Percentiles rank a stretch among this genome's conserved stretches.
Conservation (phyloP, 768 basidiomycete species). For the Termitomyces heimii region DNA sequence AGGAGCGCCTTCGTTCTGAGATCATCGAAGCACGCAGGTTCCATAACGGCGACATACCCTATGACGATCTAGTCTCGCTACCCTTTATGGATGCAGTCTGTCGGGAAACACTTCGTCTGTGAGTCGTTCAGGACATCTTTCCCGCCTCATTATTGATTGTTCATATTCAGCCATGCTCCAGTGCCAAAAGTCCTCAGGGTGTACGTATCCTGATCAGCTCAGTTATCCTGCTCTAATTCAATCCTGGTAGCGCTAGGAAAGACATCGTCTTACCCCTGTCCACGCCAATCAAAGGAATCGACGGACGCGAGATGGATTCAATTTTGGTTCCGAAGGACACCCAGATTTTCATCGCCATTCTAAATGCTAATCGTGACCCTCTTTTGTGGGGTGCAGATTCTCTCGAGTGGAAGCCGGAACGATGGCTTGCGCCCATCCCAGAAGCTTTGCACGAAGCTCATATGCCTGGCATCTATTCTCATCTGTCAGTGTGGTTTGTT, state of each 20-base stretch:
- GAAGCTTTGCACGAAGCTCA: neutral
- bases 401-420: neutral
- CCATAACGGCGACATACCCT: neutral
- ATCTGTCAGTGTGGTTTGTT: neutral
- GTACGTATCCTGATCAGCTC: neutral
- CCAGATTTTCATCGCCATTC: neutral
- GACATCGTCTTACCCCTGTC: neutral
- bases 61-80: neutral
- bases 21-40: neutral
- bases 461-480: neutral
- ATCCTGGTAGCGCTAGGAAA: neutral
- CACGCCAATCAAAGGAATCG: neutral
- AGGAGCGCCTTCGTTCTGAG: neutral
- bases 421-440: neutral
- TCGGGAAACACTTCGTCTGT: neutral
- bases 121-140: neutral
- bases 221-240: neutral
- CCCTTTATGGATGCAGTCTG: constrained; percentile 1
- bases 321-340: neutral
- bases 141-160: neutral
- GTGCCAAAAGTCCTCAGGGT: neutral
- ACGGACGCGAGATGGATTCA: neutral
- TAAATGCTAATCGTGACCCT: constrained; percentile 1
- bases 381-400: neutral
- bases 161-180: neutral